Evolutionary conservation across 23 red algal species (phyloP), one percentile per base, ranked within the genome.

Genomic region (Gracilaria vermiculophylla): DNA sequence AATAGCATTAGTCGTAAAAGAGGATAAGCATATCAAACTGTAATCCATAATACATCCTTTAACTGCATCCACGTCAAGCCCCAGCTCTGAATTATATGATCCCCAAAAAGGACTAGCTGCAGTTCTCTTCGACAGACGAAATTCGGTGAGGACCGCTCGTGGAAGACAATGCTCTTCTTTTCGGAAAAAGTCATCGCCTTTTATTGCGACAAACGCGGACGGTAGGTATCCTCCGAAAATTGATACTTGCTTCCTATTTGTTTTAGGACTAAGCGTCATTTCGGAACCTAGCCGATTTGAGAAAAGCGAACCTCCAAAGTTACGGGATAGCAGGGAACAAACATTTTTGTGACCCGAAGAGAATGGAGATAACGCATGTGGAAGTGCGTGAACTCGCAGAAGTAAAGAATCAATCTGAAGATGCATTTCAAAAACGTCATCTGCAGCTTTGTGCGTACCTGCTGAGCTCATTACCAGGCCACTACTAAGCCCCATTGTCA

Each of bases 31-130:
- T 11, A 32, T 53, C 29, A 76, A 33, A 48, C 43, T 47, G 42
- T 47, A 44, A 60, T 88, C 84, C 28, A 76, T 25, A 19, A 88
- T 11, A 88, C 84, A 88, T 44, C 84, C 84, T 28, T 54, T 76
- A 47, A 88, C 69, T 88, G 41, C 58, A 28, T 69, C 57, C 51
- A 76, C 34, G 39, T 48, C 12, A 5, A 88, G 8, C 29, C 47
- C 21, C 31, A 88, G 44, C 24, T 61, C 52, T 17, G 84, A 76
- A 35, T 45, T 24, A 51, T 76, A 88, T 9, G 69, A 50, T 15
- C 84, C 72, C 66, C 84, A 77, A 41, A 73, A 51, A 16, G 69
- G 69, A 49, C 84, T 77, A 4, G 84, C 66, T 17, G 34, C 34
- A 29, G 14, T 77, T 52, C 69, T 23, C 52, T 88, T 88, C 67